Evolutionary conservation across 169 alveolate genomes (phyloP), one percentile per base, ranked within the genome.

Genomic region (Eimeria falciformis): DNA sequence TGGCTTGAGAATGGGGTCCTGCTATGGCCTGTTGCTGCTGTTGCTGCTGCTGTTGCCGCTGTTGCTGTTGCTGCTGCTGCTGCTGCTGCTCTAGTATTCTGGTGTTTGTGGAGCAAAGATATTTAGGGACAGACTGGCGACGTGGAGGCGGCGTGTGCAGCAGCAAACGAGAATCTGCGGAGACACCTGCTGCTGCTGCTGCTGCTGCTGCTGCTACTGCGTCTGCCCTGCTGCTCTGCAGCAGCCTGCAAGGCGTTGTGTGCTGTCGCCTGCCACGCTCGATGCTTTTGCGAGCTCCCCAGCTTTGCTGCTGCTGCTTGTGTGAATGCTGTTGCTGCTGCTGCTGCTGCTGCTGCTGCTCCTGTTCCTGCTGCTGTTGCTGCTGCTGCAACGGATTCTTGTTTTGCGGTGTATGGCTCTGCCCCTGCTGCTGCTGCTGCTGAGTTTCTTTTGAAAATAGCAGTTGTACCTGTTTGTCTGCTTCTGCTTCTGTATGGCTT

Each of bases 31-130:
- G 85, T 65, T 5, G 85, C 85, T 0, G 88, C 88, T 0, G 88
- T 71, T 11, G 88, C 88, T 46, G 88, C 88, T 9, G 88, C 88
- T 0, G 88, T 71, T 1, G 88, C 88, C 5, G 88, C 88, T 3
- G 88, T 50, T 50, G 73, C 9, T 69, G 82, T 11, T 47, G 87
- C 47, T 46, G 87, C 69, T 78, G 87, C 66, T 75, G 86, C 71
- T 79, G 68, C 71, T 50, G 88, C 88, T 46, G 68, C 50, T n/a
- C n/a, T 14, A 50, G 23, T 12, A n/a, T n/a, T n/a, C 82, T 37
- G 82, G 46, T 65, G 88, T 46, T 23, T 12, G 55, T 50, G 73
- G 1, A 27, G 69, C 65, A 12, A 71, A 53, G n/a, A n/a, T n/a
- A 17, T 68, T 68, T 77, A 27, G 68, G 68, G 40, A 79, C 5